Base-by-base conservation (phyloP, 1,284 basidiomycete genomes). In the Papiliotrema terrestris region DNA sequence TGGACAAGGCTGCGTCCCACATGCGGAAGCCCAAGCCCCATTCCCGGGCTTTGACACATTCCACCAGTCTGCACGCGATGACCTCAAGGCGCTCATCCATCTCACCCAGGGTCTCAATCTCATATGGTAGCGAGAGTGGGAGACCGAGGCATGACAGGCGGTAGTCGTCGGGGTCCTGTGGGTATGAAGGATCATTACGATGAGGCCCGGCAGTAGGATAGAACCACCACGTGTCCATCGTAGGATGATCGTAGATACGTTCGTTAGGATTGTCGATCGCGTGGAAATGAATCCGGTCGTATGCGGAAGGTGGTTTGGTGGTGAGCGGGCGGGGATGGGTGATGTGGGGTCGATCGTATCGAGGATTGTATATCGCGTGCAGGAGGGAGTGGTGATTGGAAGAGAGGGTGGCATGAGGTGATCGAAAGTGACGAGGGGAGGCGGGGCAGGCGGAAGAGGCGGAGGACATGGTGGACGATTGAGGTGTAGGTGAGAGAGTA, bases 71-170 rank as follows among this genome's bases (percentile, higher is more conserved):
- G 53, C 84, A 76, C 38, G 88, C 77, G 61, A 93, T 89, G 60
- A 86, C 81, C 61, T 94, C 88, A 47, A 96, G 81, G 65, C 90
- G 80, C 43, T 82, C 78, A 69, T 92, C 85, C 85, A 94, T 91
- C 67, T 85, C 84, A 14, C 84, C 83, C 56, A 90, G 81, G 0
- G 86, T 79, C 75, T 96, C 92, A 61, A 88, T 84, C 58, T 83
- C 80, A 73, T 95, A 96, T 1, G 93, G 92, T 44, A 97, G 61
- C 15, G 68, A 65, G 11, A 72, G 58, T 2, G 72, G 73, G 13
- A 73, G 57, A 43, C 73, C 73, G 11, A 75, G 63, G 43, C 61
- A 64, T 60, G 73, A 75, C 45, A 67, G 57, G 13, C 73, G 67
- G 23, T 64, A 59, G 41, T 75, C 73, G 23, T 72, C 65, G 43